phyloP scores from a whole-genome alignment of 768 basidiomycete genomes.

The Hypholoma sublateritium region DNA sequence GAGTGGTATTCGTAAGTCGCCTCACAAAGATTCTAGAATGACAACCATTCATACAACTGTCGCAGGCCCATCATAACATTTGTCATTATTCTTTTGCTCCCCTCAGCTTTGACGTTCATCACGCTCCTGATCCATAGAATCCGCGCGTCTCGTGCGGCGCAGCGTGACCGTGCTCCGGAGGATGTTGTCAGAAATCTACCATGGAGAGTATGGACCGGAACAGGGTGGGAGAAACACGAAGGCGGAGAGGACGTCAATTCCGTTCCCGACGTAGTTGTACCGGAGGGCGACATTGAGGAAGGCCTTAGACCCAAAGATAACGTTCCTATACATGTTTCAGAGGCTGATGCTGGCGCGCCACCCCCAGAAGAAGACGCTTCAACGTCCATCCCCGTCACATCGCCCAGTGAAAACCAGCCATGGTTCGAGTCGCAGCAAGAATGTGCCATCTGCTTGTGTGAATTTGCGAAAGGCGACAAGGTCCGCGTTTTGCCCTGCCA shows the following conservation, averaged over 20 bases:
- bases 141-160: slow-evolving; percentile 78
- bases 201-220: slow-evolving; percentile 81
- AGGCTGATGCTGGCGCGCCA: neutral
- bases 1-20: slow-evolving; percentile 86
- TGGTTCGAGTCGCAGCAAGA: slow-evolving; percentile 85
- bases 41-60: slow-evolving; percentile 8
- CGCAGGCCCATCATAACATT: slow-evolving; percentile 82
- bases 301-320: slow-evolving; percentile 24
- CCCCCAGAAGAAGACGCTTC: slow-evolving; percentile 31
- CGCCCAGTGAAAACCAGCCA: slow-evolving; percentile 40
- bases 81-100: slow-evolving; percentile 84
- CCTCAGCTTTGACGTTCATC: slow-evolving; percentile 84
- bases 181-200: slow-evolving; percentile 76
- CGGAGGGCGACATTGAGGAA: slow-evolving; percentile 39
- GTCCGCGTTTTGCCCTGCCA: slow-evolving; percentile 92
- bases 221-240: slow-evolving; percentile 78
- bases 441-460: slow-evolving; percentile 91
- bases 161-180: slow-evolving; percentile 82
- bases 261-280: slow-evolving; percentile 21
- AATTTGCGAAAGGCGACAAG: slow-evolving; percentile 84
- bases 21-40: neutral
- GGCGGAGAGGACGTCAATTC: slow-evolving; percentile 33
- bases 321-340: neutral
- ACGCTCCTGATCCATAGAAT: slow-evolving; percentile 90
- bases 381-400: slow-evolving; percentile 31